These are phyloP conservation scores for Torulaspora microellipsoides DNA, from an alignment of 805 yeast genomes.

Conservation along the genomic window DNA sequence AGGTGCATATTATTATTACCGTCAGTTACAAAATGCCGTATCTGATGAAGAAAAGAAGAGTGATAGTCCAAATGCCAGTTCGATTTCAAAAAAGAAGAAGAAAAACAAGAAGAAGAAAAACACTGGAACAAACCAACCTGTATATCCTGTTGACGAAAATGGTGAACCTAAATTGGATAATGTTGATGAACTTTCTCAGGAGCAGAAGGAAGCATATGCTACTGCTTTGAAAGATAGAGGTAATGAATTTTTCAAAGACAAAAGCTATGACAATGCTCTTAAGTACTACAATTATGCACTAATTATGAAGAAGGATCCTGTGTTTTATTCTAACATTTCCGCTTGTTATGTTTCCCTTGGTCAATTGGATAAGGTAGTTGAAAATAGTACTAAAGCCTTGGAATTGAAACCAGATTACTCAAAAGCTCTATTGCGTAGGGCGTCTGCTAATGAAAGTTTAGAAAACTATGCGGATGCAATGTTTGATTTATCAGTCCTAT, in stretches of 20 bases:
- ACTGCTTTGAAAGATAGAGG: constrained; percentile 84
- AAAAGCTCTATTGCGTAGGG: constrained; percentile 90
- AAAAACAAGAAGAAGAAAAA: constrained; percentile 33
- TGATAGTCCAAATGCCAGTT: constrained; percentile 13
- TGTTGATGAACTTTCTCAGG: constrained; percentile 42
- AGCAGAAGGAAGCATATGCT: constrained; percentile 61
- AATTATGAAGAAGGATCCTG: constrained; percentile 71
- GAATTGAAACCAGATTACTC: constrained; percentile 82
- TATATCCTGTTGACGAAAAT: constrained; percentile 49
- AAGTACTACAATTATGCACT: constrained; percentile 77
- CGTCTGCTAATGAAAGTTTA: constrained; percentile 80
- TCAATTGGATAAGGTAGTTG: constrained; percentile 77
- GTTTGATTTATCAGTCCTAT: constrained; percentile 85
- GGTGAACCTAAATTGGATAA: constrained; percentile 56
- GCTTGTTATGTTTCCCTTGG: constrained; percentile 87
- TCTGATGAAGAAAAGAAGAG: constrained; percentile 6
- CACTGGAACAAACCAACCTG: constrained; percentile 32
- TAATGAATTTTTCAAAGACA: constrained; percentile 66
- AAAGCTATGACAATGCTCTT: constrained; percentile 71
- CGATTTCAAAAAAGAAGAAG: constrained; percentile 41
- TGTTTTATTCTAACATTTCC: constrained; percentile 90
- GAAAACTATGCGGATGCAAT: constrained; percentile 79
- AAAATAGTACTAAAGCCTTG: constrained; percentile 83
- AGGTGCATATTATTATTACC: constrained; percentile 53
- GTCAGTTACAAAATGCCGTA: constrained; percentile 30